These are phyloP conservation scores for Chaetomium olivaceum DNA, from an alignment of 2,329 filamentous ascomycete genomes.

Conservation along the genomic window DNA sequence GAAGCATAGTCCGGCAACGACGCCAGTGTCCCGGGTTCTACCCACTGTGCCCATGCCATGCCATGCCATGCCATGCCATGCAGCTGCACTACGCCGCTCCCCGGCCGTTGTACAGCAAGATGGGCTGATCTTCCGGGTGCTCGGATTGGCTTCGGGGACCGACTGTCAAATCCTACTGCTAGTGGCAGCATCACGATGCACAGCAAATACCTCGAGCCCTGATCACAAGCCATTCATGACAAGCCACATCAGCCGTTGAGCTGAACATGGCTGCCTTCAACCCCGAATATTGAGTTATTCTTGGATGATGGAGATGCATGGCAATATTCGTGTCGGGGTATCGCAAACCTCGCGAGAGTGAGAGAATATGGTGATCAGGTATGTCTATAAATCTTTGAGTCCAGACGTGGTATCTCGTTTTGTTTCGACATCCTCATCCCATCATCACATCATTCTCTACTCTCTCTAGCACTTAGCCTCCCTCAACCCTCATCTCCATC, in stretches of 20 bases:
- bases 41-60: background rate
- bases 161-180: background rate
- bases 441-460: background rate
- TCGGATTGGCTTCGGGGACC: background rate
- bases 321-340: background rate
- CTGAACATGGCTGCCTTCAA: background rate
- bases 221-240: conserved; percentile 2
- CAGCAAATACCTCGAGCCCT: background rate
- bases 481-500: background rate
- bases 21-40: background rate
- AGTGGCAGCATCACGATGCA: background rate
- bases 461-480: background rate
- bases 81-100: conserved; percentile 3
- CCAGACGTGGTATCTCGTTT: background rate
- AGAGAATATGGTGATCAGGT: background rate
- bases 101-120: background rate
- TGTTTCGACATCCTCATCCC: background rate
- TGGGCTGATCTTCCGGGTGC: background rate
- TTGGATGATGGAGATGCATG: background rate
- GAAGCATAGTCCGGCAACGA: background rate
- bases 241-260: conserved; percentile 8
- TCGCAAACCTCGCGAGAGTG: background rate
- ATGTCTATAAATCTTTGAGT: background rate
- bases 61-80: conserved; percentile 4
- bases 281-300: background rate